Evolutionary conservation across 2,329 filamentous ascomycete species (phyloP).

Genomic region (Elsinoe fawcettii): DNA sequence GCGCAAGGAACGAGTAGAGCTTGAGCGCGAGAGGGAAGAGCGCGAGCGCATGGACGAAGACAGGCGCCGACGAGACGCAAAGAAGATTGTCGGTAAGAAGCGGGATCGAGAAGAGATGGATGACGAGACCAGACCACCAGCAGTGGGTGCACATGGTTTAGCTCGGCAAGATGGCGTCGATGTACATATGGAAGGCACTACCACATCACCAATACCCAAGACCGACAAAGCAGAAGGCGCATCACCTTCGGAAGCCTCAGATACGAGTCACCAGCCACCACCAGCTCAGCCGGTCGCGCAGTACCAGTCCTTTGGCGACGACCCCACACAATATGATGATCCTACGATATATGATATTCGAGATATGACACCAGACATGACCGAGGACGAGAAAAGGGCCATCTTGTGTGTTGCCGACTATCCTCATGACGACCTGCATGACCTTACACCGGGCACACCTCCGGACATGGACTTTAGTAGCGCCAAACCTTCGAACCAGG

Average conservation of each 20-base stretch:
- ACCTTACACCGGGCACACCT: constrained; percentile 79
- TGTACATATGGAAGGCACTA: constrained; percentile 47
- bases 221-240: constrained; percentile 41
- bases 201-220: constrained; percentile 19
- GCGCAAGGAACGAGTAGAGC: constrained; percentile 54
- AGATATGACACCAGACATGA: constrained; percentile 64
- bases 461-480: constrained; percentile 95
- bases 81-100: constrained; percentile 42
- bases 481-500: constrained; percentile 87
- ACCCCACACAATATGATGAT: constrained; percentile 83
- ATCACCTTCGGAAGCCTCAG: constrained; percentile 51
- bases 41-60: constrained; percentile 47
- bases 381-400: constrained; percentile 73
- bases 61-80: constrained; percentile 23
- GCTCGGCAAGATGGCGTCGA: constrained; percentile 58
- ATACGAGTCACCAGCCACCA: constrained; percentile 51
- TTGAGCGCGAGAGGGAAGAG: constrained; percentile 46
- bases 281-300: constrained; percentile 58
- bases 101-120: constrained; percentile 56
- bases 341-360: constrained; percentile 92
- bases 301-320: constrained; percentile 78
- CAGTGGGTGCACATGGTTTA: constrained; percentile 56
- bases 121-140: constrained; percentile 44
- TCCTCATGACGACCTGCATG: constrained; percentile 68
- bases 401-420: constrained; percentile 84